Base-by-base conservation (phyloP, 2,329 filamentous ascomycete species). In the Penicillium sp. region DNA sequence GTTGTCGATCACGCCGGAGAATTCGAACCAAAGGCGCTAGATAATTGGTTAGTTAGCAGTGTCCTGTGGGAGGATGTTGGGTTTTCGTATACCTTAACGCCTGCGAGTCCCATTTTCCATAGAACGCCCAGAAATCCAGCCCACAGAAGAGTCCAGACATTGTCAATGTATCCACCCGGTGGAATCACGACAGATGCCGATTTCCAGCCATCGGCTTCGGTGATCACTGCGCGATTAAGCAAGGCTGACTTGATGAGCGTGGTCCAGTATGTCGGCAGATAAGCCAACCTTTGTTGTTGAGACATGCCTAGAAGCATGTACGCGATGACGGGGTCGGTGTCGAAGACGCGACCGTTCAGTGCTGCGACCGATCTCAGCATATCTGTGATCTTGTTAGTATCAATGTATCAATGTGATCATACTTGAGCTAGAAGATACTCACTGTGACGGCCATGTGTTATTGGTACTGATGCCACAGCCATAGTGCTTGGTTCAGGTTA, bases 241-340 rank as follows among this genome's bases (percentile, higher is more conserved):
- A 67, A 31, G 10, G 65, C 66, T 15, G 66, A 66, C 31, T 58
- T 62, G 42, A 63, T 53, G 2, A 66, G 55, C 4, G 53, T 59
- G 17, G 41, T 45, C 63, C 65, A 68, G 41, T 66, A 68, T 5
- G 52, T 63, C 19, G 62, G 65, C 19, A 68, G 39, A 47, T 65
- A 67, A 2, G 58, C 58, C 21, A 62, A 52, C 17, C 65, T 52
- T 38, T 68, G 53, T 48, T 66, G 45, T 10, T 8, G 42, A 19
- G 65, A 54, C 59, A 67, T 60, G 13, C 61, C 51, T 1, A 67
- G 50, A 2, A 68, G 53, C 65, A 67, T 67, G 45, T 68, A 68
- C 0, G 57, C 38, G 17, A 68, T 56, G 39, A 67, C 62, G 0
- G 66, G 65, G 23, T 67, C 66, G 0, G 56, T 61, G 29, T 60